A percentile compares a stretch with the other conserved stretches of the same genome.
Conservation (phyloP, 208 protist species). For the Acanthamoeba sp. region DNA sequence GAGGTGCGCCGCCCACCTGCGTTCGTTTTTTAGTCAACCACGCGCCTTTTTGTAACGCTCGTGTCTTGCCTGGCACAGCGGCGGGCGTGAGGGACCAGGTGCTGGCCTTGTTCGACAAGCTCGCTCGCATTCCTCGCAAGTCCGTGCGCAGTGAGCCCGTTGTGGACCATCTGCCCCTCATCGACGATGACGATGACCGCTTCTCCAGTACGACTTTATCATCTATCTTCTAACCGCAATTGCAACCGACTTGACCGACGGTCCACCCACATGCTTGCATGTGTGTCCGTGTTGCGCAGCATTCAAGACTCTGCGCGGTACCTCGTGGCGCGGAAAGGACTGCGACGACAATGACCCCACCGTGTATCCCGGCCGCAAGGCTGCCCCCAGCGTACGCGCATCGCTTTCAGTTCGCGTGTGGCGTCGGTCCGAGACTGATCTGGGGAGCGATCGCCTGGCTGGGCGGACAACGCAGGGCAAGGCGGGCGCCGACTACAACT, state of each 20-base stretch:
- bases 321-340: slow-evolving; percentile 89
- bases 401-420: too few species aligned
- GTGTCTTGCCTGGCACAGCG: background rate
- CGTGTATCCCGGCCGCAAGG: slow-evolving; percentile 75
- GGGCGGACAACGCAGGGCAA: background rate
- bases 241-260: background rate
- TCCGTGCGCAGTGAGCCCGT: too few species aligned
- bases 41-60: too few species aligned
- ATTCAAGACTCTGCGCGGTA: slow-evolving; percentile 82
- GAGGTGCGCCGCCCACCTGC: background rate
- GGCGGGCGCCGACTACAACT: slow-evolving; percentile 87
- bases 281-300: background rate
- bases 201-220: background rate
- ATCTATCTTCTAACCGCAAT: too few species aligned
- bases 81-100: background rate
- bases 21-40: too few species aligned
- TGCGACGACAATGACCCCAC: slow-evolving; percentile 86
- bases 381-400: too few species aligned
- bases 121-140: background rate
- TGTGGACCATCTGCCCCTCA: background rate
- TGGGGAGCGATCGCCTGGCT: background rate
- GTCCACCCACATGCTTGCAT: background rate
- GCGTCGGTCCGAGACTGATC: too few species aligned
- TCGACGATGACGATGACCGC: background rate
- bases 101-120: slow-evolving; percentile 4